A percentile compares a stretch with the other conserved stretches of the same genome.
phyloP scores from a whole-genome alignment of 805 yeast species.

The Alloascoidea africana region DNA sequence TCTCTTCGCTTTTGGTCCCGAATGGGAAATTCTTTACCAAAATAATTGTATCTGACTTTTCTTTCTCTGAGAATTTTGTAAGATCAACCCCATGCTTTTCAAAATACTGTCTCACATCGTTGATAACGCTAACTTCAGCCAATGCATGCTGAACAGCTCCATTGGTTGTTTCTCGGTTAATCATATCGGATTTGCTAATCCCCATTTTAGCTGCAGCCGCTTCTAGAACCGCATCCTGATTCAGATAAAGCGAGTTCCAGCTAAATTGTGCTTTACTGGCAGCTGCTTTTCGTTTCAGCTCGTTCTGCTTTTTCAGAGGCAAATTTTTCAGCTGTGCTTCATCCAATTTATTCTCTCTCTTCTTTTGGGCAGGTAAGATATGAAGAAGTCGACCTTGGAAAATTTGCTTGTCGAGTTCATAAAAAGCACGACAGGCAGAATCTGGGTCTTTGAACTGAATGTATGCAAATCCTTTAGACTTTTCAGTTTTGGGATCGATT shows the following conservation, averaged over 20 bases:
- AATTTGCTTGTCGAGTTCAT: slow-evolving; percentile 66
- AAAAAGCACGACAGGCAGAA: slow-evolving; percentile 66
- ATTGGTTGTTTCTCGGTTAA: slow-evolving; percentile 74
- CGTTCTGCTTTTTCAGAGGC: slow-evolving; percentile 85
- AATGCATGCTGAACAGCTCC: slow-evolving; percentile 94
- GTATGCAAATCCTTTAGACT: slow-evolving; percentile 88
- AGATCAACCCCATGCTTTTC: slow-evolving; percentile 79
- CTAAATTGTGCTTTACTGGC: slow-evolving; percentile 81
- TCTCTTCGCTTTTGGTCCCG: slow-evolving; percentile 69
- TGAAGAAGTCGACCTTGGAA: slow-evolving; percentile 92
- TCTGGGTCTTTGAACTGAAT: slow-evolving; percentile 51
- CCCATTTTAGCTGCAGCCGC: slow-evolving; percentile 82
- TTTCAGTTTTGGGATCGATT: slow-evolving; percentile 75
- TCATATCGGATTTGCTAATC: slow-evolving; percentile 61
- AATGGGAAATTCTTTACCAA: slow-evolving; percentile 83
- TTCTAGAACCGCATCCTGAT: slow-evolving; percentile 80
- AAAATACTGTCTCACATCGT: slow-evolving; percentile 78
- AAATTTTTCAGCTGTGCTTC: slow-evolving; percentile 84
- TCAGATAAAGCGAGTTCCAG: slow-evolving; percentile 91
- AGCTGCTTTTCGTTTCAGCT: slow-evolving; percentile 65
- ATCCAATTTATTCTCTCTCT: slow-evolving; percentile 70
- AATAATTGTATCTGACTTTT: slow-evolving; percentile 67
- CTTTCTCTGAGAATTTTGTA: slow-evolving; percentile 44
- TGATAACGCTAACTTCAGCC: slow-evolving; percentile 93
- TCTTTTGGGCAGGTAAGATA: slow-evolving; percentile 71